Percentiles rank a stretch among this genome's conserved stretches.
Evolutionary conservation across 805 yeast species (phyloP).

Genomic region (Wickerhamiella vanderwaltii): DNA sequence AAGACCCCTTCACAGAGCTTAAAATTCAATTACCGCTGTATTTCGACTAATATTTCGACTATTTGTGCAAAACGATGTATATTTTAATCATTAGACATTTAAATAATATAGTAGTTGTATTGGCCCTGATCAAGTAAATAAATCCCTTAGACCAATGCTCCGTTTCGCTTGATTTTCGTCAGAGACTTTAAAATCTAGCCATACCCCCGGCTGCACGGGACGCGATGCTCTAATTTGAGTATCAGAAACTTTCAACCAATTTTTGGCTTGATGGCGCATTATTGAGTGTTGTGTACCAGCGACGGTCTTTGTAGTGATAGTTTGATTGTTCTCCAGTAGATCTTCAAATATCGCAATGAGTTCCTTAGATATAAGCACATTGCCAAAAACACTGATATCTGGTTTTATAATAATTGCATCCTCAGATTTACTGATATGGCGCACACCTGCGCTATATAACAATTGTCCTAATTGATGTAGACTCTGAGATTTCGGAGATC

Average conservation of each 20-base stretch:
- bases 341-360: neutral
- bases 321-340: neutral
- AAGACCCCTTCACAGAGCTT: too few relatives aligned
- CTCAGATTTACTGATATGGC: neutral
- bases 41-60: too few relatives aligned
- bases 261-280: neutral
- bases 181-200: conserved; percentile 11
- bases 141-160: conserved; percentile 3
- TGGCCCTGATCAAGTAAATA: conserved; percentile 3
- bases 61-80: too few relatives aligned
- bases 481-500: neutral
- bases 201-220: neutral
- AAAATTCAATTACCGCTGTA: too few relatives aligned
- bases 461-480: neutral
- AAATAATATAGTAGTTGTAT: too few relatives aligned
- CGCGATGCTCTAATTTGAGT: neutral
- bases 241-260: conserved; percentile 5
- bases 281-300: neutral
- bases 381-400: neutral
- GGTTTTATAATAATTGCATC: neutral
- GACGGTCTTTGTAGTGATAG: neutral
- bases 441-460: neutral
- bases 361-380: neutral
- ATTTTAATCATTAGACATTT: too few relatives aligned
- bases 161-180: conserved; percentile 13